Percentiles rank a stretch among this genome's conserved stretches.
Conservation (phyloP, 129 eudicot species). For the Calendula officinalis region DNA sequence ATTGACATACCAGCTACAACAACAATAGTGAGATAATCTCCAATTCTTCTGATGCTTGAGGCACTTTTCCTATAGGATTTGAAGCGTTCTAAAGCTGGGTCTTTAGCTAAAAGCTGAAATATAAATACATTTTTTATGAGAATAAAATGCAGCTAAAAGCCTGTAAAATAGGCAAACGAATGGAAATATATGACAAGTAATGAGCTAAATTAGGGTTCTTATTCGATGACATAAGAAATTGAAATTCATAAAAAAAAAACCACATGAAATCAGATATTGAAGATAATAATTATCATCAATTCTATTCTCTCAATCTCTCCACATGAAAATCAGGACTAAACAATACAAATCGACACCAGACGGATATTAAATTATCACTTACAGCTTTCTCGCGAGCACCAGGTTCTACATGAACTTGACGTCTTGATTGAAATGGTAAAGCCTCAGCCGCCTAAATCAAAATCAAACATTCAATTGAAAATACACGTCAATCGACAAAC, state of each 20-base stretch:
- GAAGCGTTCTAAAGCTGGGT: constrained; percentile 71
- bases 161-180: not conserved
- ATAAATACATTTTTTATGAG: constrained; percentile 11
- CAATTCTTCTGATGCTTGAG: constrained; percentile 51
- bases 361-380: constrained; percentile 25
- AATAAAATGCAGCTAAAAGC: not conserved
- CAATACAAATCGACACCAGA: constrained; percentile 10
- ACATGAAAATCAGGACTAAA: not conserved
- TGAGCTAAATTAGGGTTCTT: constrained; percentile 22
- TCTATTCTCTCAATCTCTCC: not conserved
- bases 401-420: constrained; percentile 62
- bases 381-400: constrained; percentile 99
- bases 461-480: not conserved
- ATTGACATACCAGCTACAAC: constrained; percentile 77
- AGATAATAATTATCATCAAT: not conserved
- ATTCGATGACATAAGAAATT: not conserved
- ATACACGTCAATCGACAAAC: constrained; percentile 10
- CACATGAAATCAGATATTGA: not conserved
- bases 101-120: constrained; percentile 74
- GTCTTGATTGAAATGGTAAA: constrained; percentile 42
- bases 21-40: constrained; percentile 71
- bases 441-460: constrained; percentile 39
- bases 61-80: constrained; percentile 72
- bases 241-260: constrained; percentile 1
- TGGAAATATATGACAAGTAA: too few species aligned